Evolutionary conservation across 495 filamentous ascomycete genomes (phyloP).

Genomic region (Clavariopsis aquatica): DNA sequence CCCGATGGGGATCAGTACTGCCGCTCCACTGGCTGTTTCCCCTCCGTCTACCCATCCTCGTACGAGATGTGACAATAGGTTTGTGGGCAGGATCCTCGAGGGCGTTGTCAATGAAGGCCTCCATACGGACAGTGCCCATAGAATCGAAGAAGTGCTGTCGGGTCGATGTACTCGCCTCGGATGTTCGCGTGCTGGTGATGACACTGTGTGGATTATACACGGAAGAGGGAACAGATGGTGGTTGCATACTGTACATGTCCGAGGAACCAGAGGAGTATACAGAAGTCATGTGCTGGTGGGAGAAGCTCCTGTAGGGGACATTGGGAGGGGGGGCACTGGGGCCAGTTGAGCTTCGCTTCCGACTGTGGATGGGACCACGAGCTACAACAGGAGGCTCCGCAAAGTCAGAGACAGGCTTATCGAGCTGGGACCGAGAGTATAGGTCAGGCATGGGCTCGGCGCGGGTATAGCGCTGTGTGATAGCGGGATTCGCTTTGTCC

Average conservation of each 20-base stretch:
- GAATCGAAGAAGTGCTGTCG: slow-evolving; percentile 68
- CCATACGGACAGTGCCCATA: slow-evolving; percentile 93
- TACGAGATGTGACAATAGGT: slow-evolving; percentile 5
- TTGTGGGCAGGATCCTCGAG: slow-evolving; percentile 29
- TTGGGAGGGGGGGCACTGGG: slow-evolving; percentile 60
- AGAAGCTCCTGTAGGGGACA: slow-evolving; percentile 72
- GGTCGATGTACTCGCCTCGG: slow-evolving; percentile 40
- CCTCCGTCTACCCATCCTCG: slow-evolving; percentile 32
- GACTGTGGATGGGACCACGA: slow-evolving; percentile 68
- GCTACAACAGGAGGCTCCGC: slow-evolving; percentile 83
- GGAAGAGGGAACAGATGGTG: slow-evolving; percentile 35
- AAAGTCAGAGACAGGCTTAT: slow-evolving; percentile 32
- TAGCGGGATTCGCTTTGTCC: slow-evolving; percentile 61
- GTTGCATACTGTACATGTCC: slow-evolving; percentile 40
- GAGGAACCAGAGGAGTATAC: slow-evolving; percentile 40
- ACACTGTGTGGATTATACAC: slow-evolving; percentile 38
- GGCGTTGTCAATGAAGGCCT: slow-evolving; percentile 79
- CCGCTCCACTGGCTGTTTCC: slow-evolving; percentile 40
- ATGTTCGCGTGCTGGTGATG: slow-evolving; percentile 36
- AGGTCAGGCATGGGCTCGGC: slow-evolving; percentile 41
- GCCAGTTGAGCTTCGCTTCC: slow-evolving; percentile 84
- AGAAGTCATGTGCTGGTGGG: slow-evolving; percentile 56
- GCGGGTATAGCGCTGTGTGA: slow-evolving; percentile 38
- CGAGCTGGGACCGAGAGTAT: slow-evolving; percentile 15
- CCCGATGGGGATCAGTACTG: slow-evolving; percentile 34